These are phyloP conservation scores for Datura wrightii DNA, from an alignment of 257 asterid species.

Conservation along the genomic window DNA sequence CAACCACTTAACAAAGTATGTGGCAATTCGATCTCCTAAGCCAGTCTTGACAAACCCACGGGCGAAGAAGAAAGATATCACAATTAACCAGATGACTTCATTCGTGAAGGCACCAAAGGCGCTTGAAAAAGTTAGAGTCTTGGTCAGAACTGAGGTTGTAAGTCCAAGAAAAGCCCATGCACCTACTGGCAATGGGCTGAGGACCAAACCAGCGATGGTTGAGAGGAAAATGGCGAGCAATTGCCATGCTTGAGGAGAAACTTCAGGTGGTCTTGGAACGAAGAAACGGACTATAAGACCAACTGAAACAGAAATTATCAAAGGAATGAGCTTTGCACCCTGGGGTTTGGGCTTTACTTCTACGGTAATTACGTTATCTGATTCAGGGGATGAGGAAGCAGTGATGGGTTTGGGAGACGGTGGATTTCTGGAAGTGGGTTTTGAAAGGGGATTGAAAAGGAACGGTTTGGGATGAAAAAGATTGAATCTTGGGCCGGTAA, in stretches of 20 bases:
- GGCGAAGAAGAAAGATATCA: slow-evolving; percentile 89
- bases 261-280: slow-evolving; percentile 75
- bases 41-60: slow-evolving; percentile 97
- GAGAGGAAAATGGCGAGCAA: slow-evolving; percentile 80
- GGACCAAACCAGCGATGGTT: slow-evolving; percentile 87
- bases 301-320: slow-evolving; percentile 63
- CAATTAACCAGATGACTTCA: slow-evolving; percentile 91
- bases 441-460: slow-evolving; percentile 33
- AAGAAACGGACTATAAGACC: slow-evolving; percentile 72
- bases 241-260: slow-evolving; percentile 90
- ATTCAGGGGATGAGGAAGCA: slow-evolving; percentile 33
- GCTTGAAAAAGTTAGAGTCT: slow-evolving; percentile 64
- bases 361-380: slow-evolving; percentile 32
- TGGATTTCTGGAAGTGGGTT: slow-evolving; percentile 31
- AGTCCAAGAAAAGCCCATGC: slow-evolving; percentile 93
- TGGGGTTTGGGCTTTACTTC: slow-evolving; percentile 43
- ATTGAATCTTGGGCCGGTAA: neutral
- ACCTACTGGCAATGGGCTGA: slow-evolving; percentile 90
- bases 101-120: slow-evolving; percentile 92
- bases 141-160: slow-evolving; percentile 70
- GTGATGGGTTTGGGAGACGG: slow-evolving; percentile 4
- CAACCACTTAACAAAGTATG: slow-evolving; percentile 83
- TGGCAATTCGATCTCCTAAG: slow-evolving; percentile 85
- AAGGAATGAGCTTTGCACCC: slow-evolving; percentile 77
- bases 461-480: slow-evolving; percentile 36